Evolutionary conservation across 2,329 filamentous ascomycete species (phyloP).

Genomic region (Aspergillus vadensis): DNA sequence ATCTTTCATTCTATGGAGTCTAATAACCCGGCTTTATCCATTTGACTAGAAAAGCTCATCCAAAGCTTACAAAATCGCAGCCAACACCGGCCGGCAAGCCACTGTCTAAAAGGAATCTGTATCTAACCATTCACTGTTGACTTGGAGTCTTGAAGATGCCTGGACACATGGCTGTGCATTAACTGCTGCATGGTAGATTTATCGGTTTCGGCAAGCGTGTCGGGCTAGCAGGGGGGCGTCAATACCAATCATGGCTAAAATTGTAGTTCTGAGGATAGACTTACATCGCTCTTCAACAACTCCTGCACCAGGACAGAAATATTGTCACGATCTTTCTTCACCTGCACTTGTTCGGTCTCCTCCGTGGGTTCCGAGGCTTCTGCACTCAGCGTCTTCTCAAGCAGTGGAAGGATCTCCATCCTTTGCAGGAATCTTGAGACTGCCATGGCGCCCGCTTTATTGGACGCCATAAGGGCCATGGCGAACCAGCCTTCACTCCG

Average conservation of each 20-base stretch:
- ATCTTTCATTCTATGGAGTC: no score
- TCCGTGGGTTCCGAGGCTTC: conserved; percentile 21
- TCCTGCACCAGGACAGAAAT: conserved; percentile 43
- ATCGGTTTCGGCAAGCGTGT: conserved; percentile 29
- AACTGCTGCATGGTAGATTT: conserved; percentile 33
- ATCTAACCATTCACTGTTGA: background rate
- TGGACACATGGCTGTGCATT: conserved; percentile 29
- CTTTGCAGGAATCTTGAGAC: conserved; percentile 40
- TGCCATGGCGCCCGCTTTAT: conserved; percentile 32
- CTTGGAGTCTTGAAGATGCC: conserved; percentile 19
- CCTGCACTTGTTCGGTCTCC: conserved; percentile 30
- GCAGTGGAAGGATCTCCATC: conserved; percentile 35
- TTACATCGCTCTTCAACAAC: conserved; percentile 43
- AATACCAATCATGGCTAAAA: conserved; percentile 1
- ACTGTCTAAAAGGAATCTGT: no score
- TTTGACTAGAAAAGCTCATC: no score
- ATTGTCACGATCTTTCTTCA: conserved; percentile 45
- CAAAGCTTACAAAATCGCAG: no score
- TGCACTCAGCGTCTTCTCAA: conserved; percentile 35
- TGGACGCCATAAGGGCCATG: conserved; percentile 49
- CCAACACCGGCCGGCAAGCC: no score
- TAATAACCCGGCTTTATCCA: no score
- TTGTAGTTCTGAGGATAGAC: conserved; percentile 11
- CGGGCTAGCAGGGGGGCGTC: conserved; percentile 25
- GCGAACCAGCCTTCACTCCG: conserved; percentile 54